Evolutionary conservation across 169 alveolate genomes (phyloP).

Genomic region (Eimeria mitis): DNA sequence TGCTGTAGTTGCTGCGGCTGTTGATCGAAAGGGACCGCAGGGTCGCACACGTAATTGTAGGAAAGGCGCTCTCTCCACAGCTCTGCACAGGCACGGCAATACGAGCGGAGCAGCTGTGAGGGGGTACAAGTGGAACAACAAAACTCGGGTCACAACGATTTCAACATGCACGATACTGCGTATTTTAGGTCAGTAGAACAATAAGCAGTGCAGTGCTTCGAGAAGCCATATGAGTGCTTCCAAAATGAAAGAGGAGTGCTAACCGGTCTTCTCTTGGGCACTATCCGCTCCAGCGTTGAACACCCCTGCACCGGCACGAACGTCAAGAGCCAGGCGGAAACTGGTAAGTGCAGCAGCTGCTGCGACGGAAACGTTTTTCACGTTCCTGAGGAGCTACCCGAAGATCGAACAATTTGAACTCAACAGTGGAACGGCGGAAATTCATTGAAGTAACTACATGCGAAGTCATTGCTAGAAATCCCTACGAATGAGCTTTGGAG

Average conservation of each 20-base stretch:
- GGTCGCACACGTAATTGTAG: conserved; percentile 75
- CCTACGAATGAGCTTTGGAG: neutral
- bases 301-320: conserved; percentile 41
- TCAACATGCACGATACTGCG: neutral
- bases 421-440: neutral
- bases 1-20: conserved; percentile 35
- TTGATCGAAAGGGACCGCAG: conserved; percentile 48
- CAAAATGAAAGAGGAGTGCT: neutral
- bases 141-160: neutral
- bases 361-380: neutral
- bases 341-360: neutral
- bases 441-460: neutral
- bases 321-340: neutral
- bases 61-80: conserved; percentile 66
- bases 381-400: neutral
- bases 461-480: neutral
- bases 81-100: conserved; percentile 30
- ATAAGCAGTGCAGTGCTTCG: neutral
- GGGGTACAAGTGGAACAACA: neutral
- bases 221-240: neutral
- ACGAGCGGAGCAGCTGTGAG: neutral
- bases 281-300: conserved; percentile 61
- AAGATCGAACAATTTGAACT: neutral
- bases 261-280: conserved; percentile 63
- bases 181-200: neutral